phyloP scores from a whole-genome alignment of 257 asterid genomes.

The Jacaranda copaia region DNA sequence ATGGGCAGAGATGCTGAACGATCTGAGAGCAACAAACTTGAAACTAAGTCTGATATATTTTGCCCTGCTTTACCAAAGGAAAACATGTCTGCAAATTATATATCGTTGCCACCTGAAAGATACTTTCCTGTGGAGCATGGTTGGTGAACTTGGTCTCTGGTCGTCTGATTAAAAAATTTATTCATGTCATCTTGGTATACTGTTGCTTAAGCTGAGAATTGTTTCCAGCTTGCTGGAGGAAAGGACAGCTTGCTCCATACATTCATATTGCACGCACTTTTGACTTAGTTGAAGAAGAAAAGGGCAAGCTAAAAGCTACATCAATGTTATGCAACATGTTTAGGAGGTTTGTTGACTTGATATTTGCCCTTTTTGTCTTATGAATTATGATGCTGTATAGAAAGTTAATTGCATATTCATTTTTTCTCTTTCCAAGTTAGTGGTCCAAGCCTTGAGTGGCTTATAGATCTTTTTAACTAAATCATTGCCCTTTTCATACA shows the following conservation, averaged over 20 bases:
- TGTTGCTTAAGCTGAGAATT: slow-evolving; percentile 38
- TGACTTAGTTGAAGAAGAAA: slow-evolving; percentile 83
- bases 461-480: slow-evolving; percentile 9
- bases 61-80: slow-evolving; percentile 45
- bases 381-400: slow-evolving; percentile 5
- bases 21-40: slow-evolving; percentile 41
- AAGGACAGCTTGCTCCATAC: slow-evolving; percentile 87
- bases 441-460: slow-evolving; percentile 14
- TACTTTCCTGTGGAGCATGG: slow-evolving; percentile 83
- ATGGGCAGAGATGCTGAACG: slow-evolving; percentile 47
- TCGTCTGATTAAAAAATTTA: slow-evolving; percentile 36
- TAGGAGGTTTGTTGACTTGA: slow-evolving; percentile 66
- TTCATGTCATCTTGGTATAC: slow-evolving; percentile 13
- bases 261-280: slow-evolving; percentile 85
- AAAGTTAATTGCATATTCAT: not conserved
- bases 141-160: slow-evolving; percentile 46
- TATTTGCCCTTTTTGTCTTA: slow-evolving; percentile 28
- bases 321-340: slow-evolving; percentile 94
- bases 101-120: slow-evolving; percentile 73
- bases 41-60: slow-evolving; percentile 44
- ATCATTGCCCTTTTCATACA: slow-evolving; percentile 31
- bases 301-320: slow-evolving; percentile 85
- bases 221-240: slow-evolving; percentile 89
- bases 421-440: slow-evolving; percentile 18
- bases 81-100: slow-evolving; percentile 44